A percentile compares a stretch with the other conserved stretches of the same genome.
These are phyloP conservation scores for Triticum monococcum DNA, from an alignment of 176 grass and related monocot species.

Conservation along the genomic window DNA sequence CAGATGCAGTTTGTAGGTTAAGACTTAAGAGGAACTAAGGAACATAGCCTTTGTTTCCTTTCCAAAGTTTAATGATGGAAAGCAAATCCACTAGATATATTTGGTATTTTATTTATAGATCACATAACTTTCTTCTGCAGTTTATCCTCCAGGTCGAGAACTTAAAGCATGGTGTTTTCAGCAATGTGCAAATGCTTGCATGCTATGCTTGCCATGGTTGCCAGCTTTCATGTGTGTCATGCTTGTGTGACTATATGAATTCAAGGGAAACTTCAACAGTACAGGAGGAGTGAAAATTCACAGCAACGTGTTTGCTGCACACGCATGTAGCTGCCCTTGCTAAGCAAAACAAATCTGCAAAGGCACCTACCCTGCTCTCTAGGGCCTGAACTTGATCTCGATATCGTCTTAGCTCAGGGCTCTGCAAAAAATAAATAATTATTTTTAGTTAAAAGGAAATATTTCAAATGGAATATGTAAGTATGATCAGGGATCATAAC, in stretches of 20 bases:
- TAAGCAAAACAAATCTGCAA: constrained; percentile 11
- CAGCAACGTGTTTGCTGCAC: constrained; percentile 21
- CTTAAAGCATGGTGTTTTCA: neutral
- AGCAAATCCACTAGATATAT: neutral
- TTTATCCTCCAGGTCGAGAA: neutral
- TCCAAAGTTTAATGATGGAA: neutral
- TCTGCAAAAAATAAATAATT: constrained; percentile 51
- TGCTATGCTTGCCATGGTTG: neutral
- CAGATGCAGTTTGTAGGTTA: constrained; percentile 8
- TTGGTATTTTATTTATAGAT: neutral
- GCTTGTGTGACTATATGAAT: neutral
- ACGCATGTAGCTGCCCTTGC: neutral
- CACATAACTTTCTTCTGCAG: neutral
- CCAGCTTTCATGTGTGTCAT: neutral
- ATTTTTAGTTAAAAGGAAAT: constrained; percentile 2
- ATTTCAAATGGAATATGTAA: constrained; percentile 1
- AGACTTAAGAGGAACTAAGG: neutral
- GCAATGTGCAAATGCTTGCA: neutral
- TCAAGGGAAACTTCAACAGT: neutral
- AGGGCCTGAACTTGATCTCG: constrained; percentile 58
- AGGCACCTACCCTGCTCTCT: constrained; percentile 57
- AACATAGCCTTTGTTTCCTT: neutral
- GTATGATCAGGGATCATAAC: neutral
- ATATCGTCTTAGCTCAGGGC: constrained; percentile 52
- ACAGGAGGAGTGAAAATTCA: constrained; percentile 15